phyloP scores from a whole-genome alignment of 1,284 basidiomycete species.

The Leccinum cinnamomeum region DNA sequence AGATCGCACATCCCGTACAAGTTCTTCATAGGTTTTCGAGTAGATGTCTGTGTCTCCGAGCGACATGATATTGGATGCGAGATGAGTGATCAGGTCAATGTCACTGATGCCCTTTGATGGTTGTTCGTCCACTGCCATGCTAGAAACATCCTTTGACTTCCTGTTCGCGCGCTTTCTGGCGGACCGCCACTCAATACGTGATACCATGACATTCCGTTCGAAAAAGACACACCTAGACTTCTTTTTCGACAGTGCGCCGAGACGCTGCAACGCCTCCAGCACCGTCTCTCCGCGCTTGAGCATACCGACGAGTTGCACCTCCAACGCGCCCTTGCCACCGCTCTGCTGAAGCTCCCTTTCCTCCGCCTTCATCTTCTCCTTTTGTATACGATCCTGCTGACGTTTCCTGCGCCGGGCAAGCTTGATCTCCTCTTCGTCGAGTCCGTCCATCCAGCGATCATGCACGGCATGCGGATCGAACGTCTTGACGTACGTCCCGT shows the following conservation, averaged over 20 bases:
- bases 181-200: constrained; percentile 7
- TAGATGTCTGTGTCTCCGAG: constrained; percentile 83
- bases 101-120: constrained; percentile 45
- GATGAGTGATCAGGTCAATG: constrained; percentile 77
- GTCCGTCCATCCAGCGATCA: constrained; percentile 92
- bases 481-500: constrained; percentile 85
- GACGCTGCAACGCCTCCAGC: constrained; percentile 83
- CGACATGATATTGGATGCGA: constrained; percentile 80
- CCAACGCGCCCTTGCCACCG: constrained; percentile 67
- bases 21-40: constrained; percentile 78
- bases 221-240: constrained; percentile 42
- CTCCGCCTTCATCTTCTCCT: constrained; percentile 70
- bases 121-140: constrained; percentile 50
- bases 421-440: constrained; percentile 87
- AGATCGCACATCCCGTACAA: constrained; percentile 70
- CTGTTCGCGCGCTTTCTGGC: constrained; percentile 35
- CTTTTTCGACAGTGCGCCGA: constrained; percentile 76
- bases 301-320: constrained; percentile 67
- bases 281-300: constrained; percentile 91
- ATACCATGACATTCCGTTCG: background rate
- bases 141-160: constrained; percentile 37
- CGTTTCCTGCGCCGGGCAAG: constrained; percentile 72
- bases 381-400: constrained; percentile 67
- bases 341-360: constrained; percentile 63
- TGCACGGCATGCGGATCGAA: constrained; percentile 91